Evolutionary conservation across 257 asterid species (phyloP).

Genomic region (Jacaranda copaia): DNA sequence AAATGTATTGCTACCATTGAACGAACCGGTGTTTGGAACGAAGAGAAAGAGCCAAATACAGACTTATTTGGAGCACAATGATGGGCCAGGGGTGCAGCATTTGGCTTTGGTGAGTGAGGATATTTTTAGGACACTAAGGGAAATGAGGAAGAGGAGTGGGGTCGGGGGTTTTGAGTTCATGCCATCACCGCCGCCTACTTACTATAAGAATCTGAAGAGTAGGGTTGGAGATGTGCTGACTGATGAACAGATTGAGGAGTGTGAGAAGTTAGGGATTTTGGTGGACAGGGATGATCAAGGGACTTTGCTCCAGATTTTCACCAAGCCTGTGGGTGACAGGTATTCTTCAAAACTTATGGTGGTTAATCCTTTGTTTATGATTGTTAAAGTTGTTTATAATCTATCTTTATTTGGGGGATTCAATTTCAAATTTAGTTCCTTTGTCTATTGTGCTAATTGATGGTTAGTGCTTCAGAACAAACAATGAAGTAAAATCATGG

Average conservation of each 20-base stretch:
- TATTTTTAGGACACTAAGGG: constrained; percentile 78
- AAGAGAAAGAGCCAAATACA: constrained; percentile 97
- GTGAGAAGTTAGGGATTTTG: constrained; percentile 91
- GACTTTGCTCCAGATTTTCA: constrained; percentile 95
- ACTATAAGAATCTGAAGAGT: constrained; percentile 70
- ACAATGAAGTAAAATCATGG: not conserved
- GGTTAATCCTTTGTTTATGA: not conserved
- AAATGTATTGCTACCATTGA: constrained; percentile 77
- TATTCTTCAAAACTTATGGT: constrained; percentile 31
- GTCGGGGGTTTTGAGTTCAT: constrained; percentile 94
- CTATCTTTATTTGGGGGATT: not conserved
- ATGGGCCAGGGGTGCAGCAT: constrained; percentile 95
- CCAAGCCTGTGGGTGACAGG: constrained; percentile 98
- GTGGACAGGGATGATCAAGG: constrained; percentile 98
- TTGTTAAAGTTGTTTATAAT: constrained; percentile 12
- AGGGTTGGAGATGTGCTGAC: constrained; percentile 79
- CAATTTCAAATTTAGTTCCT: not conserved
- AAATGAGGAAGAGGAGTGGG: constrained; percentile 89
- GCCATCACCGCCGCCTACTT: constrained; percentile 92
- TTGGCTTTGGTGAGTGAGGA: constrained; percentile 79
- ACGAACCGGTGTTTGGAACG: constrained; percentile 86
- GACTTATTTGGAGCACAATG: constrained; percentile 96
- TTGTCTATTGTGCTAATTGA: not conserved
- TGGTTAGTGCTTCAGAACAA: not conserved
- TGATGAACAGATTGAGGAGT: constrained; percentile 80